Conservation (phyloP, 495 filamentous ascomycete species). For the Mytilinidion resinicola region DNA sequence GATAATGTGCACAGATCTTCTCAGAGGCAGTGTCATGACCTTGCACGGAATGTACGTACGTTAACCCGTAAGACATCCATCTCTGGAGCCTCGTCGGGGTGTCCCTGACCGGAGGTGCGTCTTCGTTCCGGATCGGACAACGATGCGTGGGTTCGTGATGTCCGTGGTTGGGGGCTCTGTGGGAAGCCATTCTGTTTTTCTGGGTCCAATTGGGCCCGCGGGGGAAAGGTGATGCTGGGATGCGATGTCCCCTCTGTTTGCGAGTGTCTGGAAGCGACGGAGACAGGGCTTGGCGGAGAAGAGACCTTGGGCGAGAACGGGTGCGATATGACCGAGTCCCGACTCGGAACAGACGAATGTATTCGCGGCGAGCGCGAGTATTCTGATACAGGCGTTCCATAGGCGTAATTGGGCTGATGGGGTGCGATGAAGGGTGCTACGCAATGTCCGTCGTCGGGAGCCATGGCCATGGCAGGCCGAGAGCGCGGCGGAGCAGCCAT, state of each 20-base stretch:
- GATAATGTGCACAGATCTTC: too few species aligned
- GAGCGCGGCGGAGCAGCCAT: too few species aligned
- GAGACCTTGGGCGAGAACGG: constrained; percentile 18
- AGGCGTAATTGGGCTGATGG: too few species aligned
- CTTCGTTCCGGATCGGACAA: constrained; percentile 11
- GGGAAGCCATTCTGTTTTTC: constrained; percentile 12
- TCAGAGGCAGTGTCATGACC: not conserved
- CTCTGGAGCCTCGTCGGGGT: too few species aligned
- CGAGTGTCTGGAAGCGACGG: constrained; percentile 11
- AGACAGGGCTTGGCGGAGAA: constrained; percentile 22
- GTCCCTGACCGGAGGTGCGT: too few species aligned
- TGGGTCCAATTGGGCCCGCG: constrained; percentile 16
- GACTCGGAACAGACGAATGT: not conserved
- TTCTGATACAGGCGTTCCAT: not conserved
- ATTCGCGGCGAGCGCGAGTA: not conserved
- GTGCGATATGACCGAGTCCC: constrained; percentile 24
- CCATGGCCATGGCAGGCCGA: constrained; percentile 12
- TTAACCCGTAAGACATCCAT: too few species aligned
- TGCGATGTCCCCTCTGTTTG: constrained; percentile 4
- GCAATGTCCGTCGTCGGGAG: constrained; percentile 2
- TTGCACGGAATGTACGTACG: too few species aligned
- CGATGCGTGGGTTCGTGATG: constrained; percentile 10
- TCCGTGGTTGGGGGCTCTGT: constrained; percentile 1
- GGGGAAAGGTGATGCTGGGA: constrained; percentile 7
- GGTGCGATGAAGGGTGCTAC: constrained; percentile 8